These are phyloP conservation scores for Ambrosiella cleistominuta DNA, from an alignment of 2,329 filamentous ascomycete genomes.

Conservation along the genomic window DNA sequence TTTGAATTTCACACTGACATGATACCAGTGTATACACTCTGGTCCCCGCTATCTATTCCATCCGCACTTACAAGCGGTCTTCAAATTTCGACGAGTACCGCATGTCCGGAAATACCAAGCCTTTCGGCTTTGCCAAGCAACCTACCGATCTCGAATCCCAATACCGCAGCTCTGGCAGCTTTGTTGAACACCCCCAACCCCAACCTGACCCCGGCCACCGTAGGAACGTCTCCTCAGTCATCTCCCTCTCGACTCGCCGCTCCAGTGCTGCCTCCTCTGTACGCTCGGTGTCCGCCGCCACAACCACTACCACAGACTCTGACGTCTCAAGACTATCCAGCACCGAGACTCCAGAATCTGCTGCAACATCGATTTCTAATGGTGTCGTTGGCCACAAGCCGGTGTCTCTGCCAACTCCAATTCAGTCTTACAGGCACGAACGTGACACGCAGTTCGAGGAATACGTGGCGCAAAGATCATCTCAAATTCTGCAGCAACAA, in stretches of 20 bases:
- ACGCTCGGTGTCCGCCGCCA: neutral
- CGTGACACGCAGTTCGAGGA: constrained; percentile 31
- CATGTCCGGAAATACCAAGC: constrained; percentile 31
- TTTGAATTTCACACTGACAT: neutral
- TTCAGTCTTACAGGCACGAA: constrained; percentile 25
- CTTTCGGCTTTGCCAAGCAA: constrained; percentile 24
- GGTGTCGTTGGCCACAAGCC: neutral
- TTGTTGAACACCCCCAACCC: neutral
- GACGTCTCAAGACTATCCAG: neutral
- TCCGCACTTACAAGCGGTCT: constrained; percentile 30
- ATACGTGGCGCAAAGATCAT: constrained; percentile 20
- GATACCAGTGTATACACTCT: constrained; percentile 24
- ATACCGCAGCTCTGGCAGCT: neutral
- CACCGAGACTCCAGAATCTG: neutral
- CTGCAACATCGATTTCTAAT: neutral
- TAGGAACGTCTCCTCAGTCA: constrained; percentile 1
- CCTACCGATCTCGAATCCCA: constrained; percentile 12
- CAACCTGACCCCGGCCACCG: neutral
- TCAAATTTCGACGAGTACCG: constrained; percentile 32
- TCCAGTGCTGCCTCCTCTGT: neutral
- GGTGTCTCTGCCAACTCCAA: neutral
- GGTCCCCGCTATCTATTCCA: constrained; percentile 28
- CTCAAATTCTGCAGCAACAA: neutral
- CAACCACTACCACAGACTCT: neutral
- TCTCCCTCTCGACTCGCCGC: neutral